phyloP scores from a whole-genome alignment of 495 filamentous ascomycete species.

The Hyaloscypha finlandica region DNA sequence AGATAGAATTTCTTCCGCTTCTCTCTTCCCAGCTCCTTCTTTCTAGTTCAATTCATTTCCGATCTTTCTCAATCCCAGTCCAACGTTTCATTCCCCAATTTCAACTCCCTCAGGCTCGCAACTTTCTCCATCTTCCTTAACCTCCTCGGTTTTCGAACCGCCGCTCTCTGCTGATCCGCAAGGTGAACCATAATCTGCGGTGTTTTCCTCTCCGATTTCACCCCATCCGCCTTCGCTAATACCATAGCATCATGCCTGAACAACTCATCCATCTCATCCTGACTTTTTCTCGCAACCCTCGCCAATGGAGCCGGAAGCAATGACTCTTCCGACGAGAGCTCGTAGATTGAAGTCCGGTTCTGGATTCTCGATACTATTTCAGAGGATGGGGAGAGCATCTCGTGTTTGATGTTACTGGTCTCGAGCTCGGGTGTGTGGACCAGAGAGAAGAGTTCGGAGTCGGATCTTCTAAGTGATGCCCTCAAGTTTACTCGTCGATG shows the following conservation, averaged over 20 bases:
- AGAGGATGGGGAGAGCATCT: neutral
- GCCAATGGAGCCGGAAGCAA: neutral
- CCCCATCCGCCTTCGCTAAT: neutral
- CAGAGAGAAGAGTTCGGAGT: neutral
- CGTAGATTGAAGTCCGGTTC: neutral
- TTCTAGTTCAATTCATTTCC: no score
- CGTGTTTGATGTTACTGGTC: neutral
- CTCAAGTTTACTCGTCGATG: neutral
- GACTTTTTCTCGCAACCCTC: neutral
- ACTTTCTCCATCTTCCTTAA: neutral
- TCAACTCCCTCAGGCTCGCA: neutral
- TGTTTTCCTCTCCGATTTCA: neutral
- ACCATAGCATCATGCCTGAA: neutral
- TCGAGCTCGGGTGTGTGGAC: neutral
- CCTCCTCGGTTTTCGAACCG: neutral
- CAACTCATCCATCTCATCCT: neutral
- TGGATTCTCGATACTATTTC: neutral
- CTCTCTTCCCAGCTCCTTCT: no score
- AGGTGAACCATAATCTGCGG: neutral
- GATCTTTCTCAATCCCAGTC: no score
- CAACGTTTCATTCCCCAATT: neutral
- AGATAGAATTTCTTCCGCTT: no score
- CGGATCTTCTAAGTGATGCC: neutral
- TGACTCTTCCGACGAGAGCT: neutral
- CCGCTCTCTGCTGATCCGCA: neutral